Evolutionary conservation across 106 monocot genomes (phyloP).

Genomic region (Dendrobium catenatum): DNA sequence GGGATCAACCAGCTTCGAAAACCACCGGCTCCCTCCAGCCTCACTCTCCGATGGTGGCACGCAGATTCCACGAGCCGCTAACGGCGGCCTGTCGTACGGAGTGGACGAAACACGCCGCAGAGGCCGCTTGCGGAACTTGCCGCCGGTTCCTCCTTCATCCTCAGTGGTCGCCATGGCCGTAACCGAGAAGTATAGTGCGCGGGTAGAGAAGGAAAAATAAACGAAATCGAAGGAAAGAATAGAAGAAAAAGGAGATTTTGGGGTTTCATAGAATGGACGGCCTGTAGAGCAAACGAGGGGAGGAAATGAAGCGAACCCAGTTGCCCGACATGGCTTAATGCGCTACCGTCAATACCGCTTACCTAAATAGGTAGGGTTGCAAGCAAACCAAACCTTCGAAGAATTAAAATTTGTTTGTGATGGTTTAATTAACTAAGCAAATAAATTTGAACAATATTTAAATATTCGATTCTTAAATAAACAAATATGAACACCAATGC

Average conservation of each 20-base stretch:
- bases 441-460: no score
- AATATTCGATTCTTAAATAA: no score
- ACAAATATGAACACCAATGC: no score
- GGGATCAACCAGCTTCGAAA: conserved; percentile 59
- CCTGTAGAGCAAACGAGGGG: neutral
- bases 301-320: neutral
- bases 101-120: conserved; percentile 22
- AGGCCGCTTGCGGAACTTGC: conserved; percentile 31
- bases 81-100: conserved; percentile 46
- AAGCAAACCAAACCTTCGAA: no score
- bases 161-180: conserved; percentile 18
- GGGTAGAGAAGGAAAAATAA: neutral
- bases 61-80: conserved; percentile 11
- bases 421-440: no score
- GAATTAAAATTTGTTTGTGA: no score
- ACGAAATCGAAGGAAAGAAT: neutral
- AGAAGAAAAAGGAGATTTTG: neutral
- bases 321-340: neutral
- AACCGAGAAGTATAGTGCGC: neutral
- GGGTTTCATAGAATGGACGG: neutral
- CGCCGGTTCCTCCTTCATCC: conserved; percentile 37
- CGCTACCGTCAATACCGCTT: neutral
- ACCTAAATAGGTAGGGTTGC: no score
- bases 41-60: neutral
- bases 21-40: conserved; percentile 28